Base-by-base conservation (phyloP, 768 basidiomycete genomes). In the Boletus insuetus region DNA sequence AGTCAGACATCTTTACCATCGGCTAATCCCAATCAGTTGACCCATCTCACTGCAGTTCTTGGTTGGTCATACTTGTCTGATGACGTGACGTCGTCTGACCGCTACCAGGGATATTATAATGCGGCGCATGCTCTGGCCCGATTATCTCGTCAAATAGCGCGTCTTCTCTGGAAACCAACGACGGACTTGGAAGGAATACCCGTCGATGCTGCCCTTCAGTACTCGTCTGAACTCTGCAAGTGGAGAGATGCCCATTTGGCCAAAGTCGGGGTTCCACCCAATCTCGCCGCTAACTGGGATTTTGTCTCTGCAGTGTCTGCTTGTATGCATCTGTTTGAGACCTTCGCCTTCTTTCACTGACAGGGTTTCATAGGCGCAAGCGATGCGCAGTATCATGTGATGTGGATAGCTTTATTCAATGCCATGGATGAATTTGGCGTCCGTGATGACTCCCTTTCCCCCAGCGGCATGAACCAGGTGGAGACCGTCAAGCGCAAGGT, bases 381-480 rank as follows among this genome's bases (percentile, higher is more conserved):
- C 65, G 90, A 94, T 66, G 89, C 91, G 29, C 91, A 89, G 29
- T 95, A 90, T 68, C 94, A 97, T 73, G 83, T 89, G 62, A 87
- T 95, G 83, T 96, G 91, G 92, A 85, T 94, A 56, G 82, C 86
- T 40, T 71, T 94, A 5, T 88, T 89, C 70, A 84, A 79, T 58
- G 92, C 93, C 1, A 72, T 96, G 58, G 87, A 91, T 54, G 92
- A 95, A 54, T 93, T 82, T 65, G 92, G 92, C 12, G 77, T 96
- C 54, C 83, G 83, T 57, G 92, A 94, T 63, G 70, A 73, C 31
- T 58, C 67, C 41, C 46, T 68, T 10, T 61, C 68, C 2, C 68
- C 69, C 4, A 70, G 70, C 22, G 61, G 55, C 38, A 70, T 83
- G 56, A 87, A 87, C 66, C 78, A 83, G 51, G 83, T 89, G 44